Evolutionary conservation across 192 early-diverging fungal genomes (phyloP).

Genomic region (Mortierella antarctica): DNA sequence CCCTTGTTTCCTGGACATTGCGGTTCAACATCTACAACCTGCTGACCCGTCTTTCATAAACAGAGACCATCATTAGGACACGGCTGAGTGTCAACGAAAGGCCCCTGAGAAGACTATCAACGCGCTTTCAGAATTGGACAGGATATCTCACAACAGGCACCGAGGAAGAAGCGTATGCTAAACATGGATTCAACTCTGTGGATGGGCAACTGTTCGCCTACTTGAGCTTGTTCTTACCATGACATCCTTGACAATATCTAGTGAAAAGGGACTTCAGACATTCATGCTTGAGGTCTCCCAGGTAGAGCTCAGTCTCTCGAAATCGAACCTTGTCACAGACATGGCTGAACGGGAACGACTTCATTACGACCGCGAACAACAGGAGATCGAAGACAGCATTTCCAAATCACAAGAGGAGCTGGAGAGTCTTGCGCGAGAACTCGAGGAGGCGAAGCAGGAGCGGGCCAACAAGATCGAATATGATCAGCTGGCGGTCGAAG

Average conservation of each 20-base stretch:
- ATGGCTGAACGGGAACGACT: conserved; percentile 40
- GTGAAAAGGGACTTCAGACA: conserved; percentile 15
- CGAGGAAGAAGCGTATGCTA: conserved; percentile 17
- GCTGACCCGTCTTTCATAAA: neutral
- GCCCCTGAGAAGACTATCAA: conserved; percentile 23
- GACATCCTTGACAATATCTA: neutral
- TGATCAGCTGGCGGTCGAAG: conserved; percentile 21
- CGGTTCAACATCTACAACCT: neutral
- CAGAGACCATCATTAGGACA: conserved; percentile 36
- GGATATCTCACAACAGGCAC: conserved; percentile 6
- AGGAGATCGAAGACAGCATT: conserved; percentile 20
- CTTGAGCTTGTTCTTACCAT: neutral
- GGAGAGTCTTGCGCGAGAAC: conserved; percentile 15
- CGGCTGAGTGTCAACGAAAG: conserved; percentile 47
- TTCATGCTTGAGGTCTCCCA: conserved; percentile 28
- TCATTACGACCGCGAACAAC: conserved; percentile 34
- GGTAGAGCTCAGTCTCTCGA: conserved; percentile 28
- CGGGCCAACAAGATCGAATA: conserved; percentile 48
- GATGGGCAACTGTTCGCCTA: too few species aligned
- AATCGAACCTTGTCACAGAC: conserved; percentile 30
- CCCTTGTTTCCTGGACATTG: neutral
- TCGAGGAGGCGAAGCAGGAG: conserved; percentile 35
- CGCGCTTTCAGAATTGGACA: conserved; percentile 34
- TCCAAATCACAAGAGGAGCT: conserved; percentile 21
- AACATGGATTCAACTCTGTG: too few species aligned